Base-by-base conservation (phyloP, 2,329 filamentous ascomycete species). In the Xylaria sp. region DNA sequence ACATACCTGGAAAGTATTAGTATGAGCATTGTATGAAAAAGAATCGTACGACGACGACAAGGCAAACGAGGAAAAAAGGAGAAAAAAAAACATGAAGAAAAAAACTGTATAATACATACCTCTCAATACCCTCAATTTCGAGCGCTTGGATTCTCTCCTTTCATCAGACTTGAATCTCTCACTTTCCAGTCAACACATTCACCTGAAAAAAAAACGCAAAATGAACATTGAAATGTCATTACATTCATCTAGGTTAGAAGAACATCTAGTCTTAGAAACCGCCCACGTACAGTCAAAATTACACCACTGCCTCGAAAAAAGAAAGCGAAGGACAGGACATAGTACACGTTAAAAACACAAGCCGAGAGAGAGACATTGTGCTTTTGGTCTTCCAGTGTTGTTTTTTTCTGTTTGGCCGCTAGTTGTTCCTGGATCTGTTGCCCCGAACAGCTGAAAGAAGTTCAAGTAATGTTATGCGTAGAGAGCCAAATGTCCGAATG, bases 281-380 rank as follows among this genome's bases (percentile, higher is more conserved):
- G 48, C 46, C 56, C 39, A 57, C 39, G 56, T 59, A 52, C 53
- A 59, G 5, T 54, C 52, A 52, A 56, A 52, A 44, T 51, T 54
- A 56, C 46, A 57, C 47, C 18, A 55, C 18, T 11, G 50, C 59
- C 37, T 18, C 39, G n/a, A 52, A 46, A 55, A 50, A 37, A 11
- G 44, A 42, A 30, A 30, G 23, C 23, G 23, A 55, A 35, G 10
- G 4, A 8, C 46, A 42, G 18, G 50, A n/a, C 37, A 35, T 49
- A 10, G 50, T 62, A 63, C 61, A 62, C 30, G 10, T 62, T 59
- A 7, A 58, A 18, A 56, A 52, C 62, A 63, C 59, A 63, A 58
- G 52, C 30, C 9, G 19, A 37, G 52, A 39, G 52, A 39, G 23
- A 30, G 4, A 30, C 23, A 30, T 1, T 23, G 6, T n/a, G 18